These are phyloP conservation scores for Cutaneotrichosporon sp. DNA, from an alignment of 1,284 basidiomycete species.

Conservation along the genomic window DNA sequence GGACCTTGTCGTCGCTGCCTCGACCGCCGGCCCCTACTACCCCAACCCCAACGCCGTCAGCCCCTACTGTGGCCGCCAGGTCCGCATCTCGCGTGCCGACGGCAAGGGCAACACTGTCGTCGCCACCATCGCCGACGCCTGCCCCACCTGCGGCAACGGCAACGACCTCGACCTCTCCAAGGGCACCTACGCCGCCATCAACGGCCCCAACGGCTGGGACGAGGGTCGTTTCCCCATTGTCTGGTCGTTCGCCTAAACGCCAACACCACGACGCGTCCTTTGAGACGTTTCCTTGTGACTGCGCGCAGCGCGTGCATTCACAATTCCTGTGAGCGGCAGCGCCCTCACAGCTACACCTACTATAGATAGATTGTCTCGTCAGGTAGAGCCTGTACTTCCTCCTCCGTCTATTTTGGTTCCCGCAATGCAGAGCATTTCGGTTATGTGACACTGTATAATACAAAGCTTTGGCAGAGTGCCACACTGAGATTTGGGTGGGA, in stretches of 20 bases:
- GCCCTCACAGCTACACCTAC: neutral
- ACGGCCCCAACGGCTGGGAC: slow-evolving; percentile 29
- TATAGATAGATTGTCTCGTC: neutral
- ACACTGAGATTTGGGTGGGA: too few species aligned
- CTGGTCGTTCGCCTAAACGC: slow-evolving; percentile 47
- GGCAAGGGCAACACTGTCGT: slow-evolving; percentile 44
- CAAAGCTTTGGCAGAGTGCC: too few species aligned
- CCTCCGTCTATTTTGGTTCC: neutral
- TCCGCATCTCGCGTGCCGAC: slow-evolving; percentile 32
- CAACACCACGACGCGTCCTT: too few species aligned
- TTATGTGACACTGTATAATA: too few species aligned
- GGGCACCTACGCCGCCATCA: neutral
- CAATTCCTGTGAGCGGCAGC: too few species aligned
- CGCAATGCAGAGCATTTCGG: neutral
- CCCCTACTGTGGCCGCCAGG: slow-evolving; percentile 29
- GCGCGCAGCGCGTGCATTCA: too few species aligned
- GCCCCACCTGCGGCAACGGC: slow-evolving; percentile 64
- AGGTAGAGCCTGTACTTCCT: neutral
- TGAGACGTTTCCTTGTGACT: too few species aligned
- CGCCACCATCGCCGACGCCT: slow-evolving; percentile 69
- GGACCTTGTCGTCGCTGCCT: slow-evolving; percentile 61
- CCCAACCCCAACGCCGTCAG: slow-evolving; percentile 16
- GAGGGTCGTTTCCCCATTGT: slow-evolving; percentile 59
- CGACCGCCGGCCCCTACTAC: slow-evolving; percentile 30
- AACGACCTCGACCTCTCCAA: slow-evolving; percentile 72